phyloP scores from a whole-genome alignment of 495 filamentous ascomycete genomes.

The Penicillium paradoxum region DNA sequence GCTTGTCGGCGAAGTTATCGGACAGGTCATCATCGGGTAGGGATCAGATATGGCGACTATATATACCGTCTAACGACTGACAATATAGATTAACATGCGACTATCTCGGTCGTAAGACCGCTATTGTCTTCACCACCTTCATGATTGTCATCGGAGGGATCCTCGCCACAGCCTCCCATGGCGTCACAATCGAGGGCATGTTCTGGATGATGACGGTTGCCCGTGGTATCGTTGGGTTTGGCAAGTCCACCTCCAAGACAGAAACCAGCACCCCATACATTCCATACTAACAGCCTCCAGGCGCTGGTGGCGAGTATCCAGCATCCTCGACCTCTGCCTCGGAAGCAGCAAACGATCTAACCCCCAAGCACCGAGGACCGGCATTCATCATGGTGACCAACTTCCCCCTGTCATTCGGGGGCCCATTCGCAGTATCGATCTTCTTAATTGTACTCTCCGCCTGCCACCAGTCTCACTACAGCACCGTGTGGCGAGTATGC shows the following conservation, averaged over 20 bases:
- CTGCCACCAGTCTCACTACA: constrained; percentile 35
- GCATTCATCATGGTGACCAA: constrained; percentile 53
- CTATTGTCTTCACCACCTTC: constrained; percentile 46
- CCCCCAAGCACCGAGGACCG: constrained; percentile 40
- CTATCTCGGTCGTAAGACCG: constrained; percentile 49
- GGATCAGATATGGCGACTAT: not conserved
- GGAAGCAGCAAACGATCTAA: constrained; percentile 48
- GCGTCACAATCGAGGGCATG: constrained; percentile 44
- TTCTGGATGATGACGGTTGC: constrained; percentile 53
- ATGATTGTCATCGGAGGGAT: constrained; percentile 51
- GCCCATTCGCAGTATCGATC: constrained; percentile 44
- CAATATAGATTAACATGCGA: constrained; percentile 40
- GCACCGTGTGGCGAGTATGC: constrained; percentile 48
- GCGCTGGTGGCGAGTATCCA: constrained; percentile 43
- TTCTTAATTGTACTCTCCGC: constrained; percentile 46
- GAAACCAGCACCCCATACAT: not conserved
- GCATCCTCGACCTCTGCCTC: constrained; percentile 42
- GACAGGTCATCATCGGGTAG: constrained; percentile 46
- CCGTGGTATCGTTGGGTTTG: constrained; percentile 45
- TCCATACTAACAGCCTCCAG: not conserved
- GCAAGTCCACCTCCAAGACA: constrained; percentile 8
- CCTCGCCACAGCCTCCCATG: constrained; percentile 45
- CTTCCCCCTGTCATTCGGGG: constrained; percentile 46
- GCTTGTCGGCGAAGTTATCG: constrained; percentile 49
- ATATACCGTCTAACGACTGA: not conserved